Percentiles rank a stretch among this genome's conserved stretches.
phyloP scores from a whole-genome alignment of 1,284 basidiomycete genomes.

The Hemileia vastatrix region DNA sequence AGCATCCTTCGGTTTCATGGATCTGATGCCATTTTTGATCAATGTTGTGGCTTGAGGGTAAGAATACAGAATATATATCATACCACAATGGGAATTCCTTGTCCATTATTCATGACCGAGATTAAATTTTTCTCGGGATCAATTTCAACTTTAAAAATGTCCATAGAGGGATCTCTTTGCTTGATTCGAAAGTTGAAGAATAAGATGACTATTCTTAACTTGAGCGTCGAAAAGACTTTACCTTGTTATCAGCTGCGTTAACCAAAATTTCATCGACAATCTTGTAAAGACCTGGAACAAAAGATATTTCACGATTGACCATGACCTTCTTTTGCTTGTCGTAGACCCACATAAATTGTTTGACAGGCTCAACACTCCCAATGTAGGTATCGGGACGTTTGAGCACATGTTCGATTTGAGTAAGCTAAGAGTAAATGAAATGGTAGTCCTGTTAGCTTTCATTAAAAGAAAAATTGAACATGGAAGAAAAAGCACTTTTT shows the following conservation, averaged over 20 bases:
- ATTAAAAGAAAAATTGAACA: background rate
- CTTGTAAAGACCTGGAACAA: constrained; percentile 98
- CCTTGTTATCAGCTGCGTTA: constrained; percentile 99
- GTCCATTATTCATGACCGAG: constrained; percentile 90
- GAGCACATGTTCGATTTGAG: constrained; percentile 92
- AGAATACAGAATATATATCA: too few relatives aligned
- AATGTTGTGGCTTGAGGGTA: too few relatives aligned
- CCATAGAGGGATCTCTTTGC: constrained; percentile 62
- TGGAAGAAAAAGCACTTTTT: constrained; percentile 26
- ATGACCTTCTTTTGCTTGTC: constrained; percentile 47
- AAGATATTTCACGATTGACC: constrained; percentile 58
- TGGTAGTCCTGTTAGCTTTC: background rate
- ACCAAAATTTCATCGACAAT: constrained; percentile 99
- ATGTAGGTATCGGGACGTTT: constrained; percentile 98
- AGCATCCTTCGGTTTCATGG: constrained; percentile 83
- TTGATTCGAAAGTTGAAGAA: constrained; percentile 57
- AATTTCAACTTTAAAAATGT: constrained; percentile 75
- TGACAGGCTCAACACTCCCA: constrained; percentile 77
- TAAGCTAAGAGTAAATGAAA: constrained; percentile 53
- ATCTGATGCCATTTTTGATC: too few relatives aligned
- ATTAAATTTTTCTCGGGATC: constrained; percentile 75
- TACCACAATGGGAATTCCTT: constrained; percentile 76
- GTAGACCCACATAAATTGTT: constrained; percentile 81
- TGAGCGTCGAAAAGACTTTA: constrained; percentile 41
- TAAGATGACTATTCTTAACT: background rate